Percentiles rank a stretch among this genome's conserved stretches.
Conservation (phyloP, 345 rosid species). For the Melastoma malabathricum region DNA sequence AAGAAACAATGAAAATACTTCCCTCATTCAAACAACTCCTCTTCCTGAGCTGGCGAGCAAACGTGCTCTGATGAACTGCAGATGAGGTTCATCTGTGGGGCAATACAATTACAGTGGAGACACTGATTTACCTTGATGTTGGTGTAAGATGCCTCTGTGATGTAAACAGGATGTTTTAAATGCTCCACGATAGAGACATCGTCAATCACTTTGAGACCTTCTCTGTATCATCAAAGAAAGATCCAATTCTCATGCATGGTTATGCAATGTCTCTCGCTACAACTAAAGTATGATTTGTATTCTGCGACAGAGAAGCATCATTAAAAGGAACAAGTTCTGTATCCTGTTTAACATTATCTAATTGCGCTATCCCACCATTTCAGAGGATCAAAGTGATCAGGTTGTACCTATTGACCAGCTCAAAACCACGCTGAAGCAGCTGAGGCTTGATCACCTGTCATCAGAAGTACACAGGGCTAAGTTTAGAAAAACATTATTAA, state of each 20-base stretch:
- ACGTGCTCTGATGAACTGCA: not conserved
- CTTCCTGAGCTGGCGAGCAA: not conserved
- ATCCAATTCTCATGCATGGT: not conserved
- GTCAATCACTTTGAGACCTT: slow-evolving; percentile 82
- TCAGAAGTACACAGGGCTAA: not conserved
- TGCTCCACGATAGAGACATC: slow-evolving; percentile 90
- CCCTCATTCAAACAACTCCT: not conserved
- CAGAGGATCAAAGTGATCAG: not conserved
- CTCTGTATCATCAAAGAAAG: slow-evolving; percentile 26
- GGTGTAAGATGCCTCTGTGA: slow-evolving; percentile 86
- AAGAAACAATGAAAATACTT: not conserved
- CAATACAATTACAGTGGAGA: not conserved
- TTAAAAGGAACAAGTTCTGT: too few relatives aligned
- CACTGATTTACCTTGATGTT: slow-evolving; percentile 62
- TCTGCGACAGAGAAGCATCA: too few relatives aligned
- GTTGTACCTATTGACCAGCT: slow-evolving; percentile 68
- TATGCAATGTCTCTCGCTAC: not conserved
- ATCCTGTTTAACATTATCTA: too few relatives aligned
- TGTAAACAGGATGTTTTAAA: slow-evolving; percentile 76
- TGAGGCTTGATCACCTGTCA: slow-evolving; percentile 69
- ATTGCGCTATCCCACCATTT: not conserved
- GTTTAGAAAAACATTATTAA: too few relatives aligned
- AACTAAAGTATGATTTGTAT: too few relatives aligned
- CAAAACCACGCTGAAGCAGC: slow-evolving; percentile 72
- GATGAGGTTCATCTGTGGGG: not conserved